Evolutionary conservation across 1,284 basidiomycete species (phyloP).

Genomic region (Pseudozyma thailandica): DNA sequence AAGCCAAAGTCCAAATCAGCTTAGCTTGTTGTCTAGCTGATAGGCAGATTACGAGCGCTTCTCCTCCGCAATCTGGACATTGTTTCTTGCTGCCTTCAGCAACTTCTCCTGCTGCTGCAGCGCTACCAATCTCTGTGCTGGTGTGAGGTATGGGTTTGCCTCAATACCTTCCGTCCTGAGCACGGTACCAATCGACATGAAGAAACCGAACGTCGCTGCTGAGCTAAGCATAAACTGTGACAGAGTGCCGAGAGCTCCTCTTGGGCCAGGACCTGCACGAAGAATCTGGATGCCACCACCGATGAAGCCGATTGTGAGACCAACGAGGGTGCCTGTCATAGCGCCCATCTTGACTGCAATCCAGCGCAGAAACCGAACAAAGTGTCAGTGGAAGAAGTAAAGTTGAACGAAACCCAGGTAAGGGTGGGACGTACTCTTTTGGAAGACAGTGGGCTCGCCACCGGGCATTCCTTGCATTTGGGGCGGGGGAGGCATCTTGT

Average conservation of each 20-base stretch:
- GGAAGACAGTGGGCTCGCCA: conserved; percentile 47
- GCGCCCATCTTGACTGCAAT: conserved; percentile 63
- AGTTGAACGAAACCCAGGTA: neutral
- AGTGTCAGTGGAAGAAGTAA: neutral
- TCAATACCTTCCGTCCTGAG: conserved; percentile 57
- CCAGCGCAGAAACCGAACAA: neutral
- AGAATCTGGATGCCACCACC: conserved; percentile 65
- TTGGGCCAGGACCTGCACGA: conserved; percentile 61
- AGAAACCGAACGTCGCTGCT: conserved; percentile 65
- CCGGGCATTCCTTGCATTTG: conserved; percentile 45
- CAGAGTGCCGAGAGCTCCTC: conserved; percentile 58
- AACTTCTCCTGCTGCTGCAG: conserved; percentile 31
- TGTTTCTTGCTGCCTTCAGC: conserved; percentile 3
- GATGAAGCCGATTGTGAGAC: conserved; percentile 65
- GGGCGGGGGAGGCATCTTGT: conserved; percentile 40
- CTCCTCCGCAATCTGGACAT: conserved; percentile 14
- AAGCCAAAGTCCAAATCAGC: too few relatives aligned
- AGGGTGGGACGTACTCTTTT: conserved; percentile 37
- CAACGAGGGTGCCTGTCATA: conserved; percentile 65
- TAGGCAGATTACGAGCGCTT: neutral
- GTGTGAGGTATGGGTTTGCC: conserved; percentile 25
- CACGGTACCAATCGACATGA: conserved; percentile 66
- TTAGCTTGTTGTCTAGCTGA: too few relatives aligned
- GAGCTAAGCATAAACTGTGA: conserved; percentile 64
- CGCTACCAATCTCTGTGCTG: conserved; percentile 24